Evolutionary conservation across 768 basidiomycete species (phyloP), one percentile per base, ranked within the genome.

Genomic region (Sarcomyxa edulis): DNA sequence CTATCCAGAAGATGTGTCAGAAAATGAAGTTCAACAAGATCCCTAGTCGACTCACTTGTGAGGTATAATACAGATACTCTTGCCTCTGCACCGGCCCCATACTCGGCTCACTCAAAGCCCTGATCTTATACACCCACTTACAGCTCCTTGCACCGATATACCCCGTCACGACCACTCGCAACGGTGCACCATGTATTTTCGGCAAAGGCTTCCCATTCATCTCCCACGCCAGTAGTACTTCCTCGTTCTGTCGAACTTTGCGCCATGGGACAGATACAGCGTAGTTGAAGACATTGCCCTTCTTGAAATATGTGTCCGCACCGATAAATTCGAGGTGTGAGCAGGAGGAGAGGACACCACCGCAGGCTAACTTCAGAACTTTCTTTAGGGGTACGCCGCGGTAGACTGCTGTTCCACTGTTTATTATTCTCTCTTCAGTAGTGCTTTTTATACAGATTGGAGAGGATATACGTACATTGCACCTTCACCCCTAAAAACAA

Each of bases 261-360:
- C 72, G 69, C 45, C 52, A 68, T 5, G 69, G 72, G 6, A 70
- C 65, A 9, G 71, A 73, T n/a, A 72, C 68, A 9, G 69, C 70
- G 40, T 58, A 59, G 43, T 64, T 65, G 44, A 53, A 61, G 8
- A 60, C 59, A 7, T 58, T 51, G 31, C 59, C 57, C 35, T 62
- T 62, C 45, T 72, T 72, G 61, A 74, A 74, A 50, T 75, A 76
- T 1, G 74, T 76, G 43, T 77, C 74, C 5, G 72, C 74, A 16
- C 74, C 74, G 42, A 76, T 66, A 51, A 76, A 71, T 50, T 77
- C 74, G 46, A 76, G 57, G 48, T 76, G 73, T 47, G 68, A 45
- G 35, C 66, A 69, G 26, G 72, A 68, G 9, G 69, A 66, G 14
- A 58, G 50, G 27, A 74, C 54, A 12, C 73, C 75, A 3, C 72